Conservation (phyloP, 2,329 filamentous ascomycete genomes). For the Dothistroma septosporum region DNA sequence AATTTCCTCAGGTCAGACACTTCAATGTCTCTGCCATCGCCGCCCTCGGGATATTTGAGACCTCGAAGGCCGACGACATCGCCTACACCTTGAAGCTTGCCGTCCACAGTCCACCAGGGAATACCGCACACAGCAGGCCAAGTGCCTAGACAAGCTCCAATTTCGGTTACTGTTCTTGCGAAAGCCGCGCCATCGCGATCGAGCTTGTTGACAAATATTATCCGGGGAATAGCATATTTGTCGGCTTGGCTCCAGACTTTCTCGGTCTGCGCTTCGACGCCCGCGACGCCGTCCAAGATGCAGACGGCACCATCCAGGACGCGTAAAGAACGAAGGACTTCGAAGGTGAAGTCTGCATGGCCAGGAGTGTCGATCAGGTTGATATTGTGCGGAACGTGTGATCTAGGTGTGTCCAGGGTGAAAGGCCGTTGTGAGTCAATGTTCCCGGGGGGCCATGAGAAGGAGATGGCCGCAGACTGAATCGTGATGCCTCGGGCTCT, state of each 20-base stretch:
- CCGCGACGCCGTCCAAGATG: conserved; percentile 85
- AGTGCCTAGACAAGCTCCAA: conserved; percentile 71
- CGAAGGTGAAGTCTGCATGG: conserved; percentile 95
- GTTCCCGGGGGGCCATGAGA: conserved; percentile 73
- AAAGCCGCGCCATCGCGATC: conserved; percentile 80
- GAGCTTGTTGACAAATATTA: conserved; percentile 80
- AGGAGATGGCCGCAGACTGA: conserved; percentile 93
- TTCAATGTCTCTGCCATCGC: conserved; percentile 56
- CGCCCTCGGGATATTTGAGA: conserved; percentile 66
- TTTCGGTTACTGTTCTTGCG: conserved; percentile 77
- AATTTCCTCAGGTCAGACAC: conserved; percentile 55
- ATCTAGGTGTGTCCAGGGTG: conserved; percentile 40
- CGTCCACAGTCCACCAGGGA: conserved; percentile 78
- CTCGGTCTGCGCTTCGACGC: conserved; percentile 95
- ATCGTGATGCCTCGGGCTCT: conserved; percentile 92
- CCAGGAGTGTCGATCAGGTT: conserved; percentile 96
- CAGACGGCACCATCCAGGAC: conserved; percentile 89
- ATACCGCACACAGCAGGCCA: conserved; percentile 94
- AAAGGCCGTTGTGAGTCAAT: conserved; percentile 26
- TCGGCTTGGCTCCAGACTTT: conserved; percentile 92
- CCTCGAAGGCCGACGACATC: conserved; percentile 75
- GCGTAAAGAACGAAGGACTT: conserved; percentile 84
- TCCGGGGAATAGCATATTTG: conserved; percentile 75
- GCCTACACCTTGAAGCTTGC: conserved; percentile 75
- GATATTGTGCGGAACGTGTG: conserved; percentile 61